These are phyloP conservation scores for Haberlea rhodopensis DNA, from an alignment of 257 asterid species.

Conservation along the genomic window DNA sequence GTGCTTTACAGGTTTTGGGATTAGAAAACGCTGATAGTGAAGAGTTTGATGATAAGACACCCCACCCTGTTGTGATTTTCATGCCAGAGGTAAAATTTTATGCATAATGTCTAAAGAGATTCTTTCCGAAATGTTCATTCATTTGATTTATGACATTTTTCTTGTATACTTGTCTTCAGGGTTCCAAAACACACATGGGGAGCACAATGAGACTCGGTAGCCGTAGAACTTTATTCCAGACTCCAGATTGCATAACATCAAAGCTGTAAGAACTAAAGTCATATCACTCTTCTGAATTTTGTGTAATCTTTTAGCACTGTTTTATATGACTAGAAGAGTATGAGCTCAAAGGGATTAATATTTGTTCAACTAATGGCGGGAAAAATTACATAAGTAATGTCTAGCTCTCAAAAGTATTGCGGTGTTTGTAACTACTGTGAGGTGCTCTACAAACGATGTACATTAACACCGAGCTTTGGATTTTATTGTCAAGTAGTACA, in stretches of 20 bases:
- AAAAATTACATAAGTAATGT: neutral
- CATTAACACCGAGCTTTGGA: neutral
- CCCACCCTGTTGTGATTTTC: conserved; percentile 77
- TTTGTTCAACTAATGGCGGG: neutral
- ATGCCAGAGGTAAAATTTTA: conserved; percentile 87
- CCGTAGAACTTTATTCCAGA: conserved; percentile 78
- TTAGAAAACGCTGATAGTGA: conserved; percentile 76
- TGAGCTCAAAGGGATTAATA: neutral
- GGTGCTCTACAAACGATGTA: neutral
- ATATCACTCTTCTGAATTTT: conserved; percentile 13
- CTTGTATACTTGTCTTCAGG: conserved; percentile 38
- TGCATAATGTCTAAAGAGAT: conserved; percentile 14
- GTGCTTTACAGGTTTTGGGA: conserved; percentile 55
- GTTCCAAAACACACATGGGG: conserved; percentile 95
- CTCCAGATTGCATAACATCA: conserved; percentile 80
- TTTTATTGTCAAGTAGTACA: neutral
- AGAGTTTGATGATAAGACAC: conserved; percentile 72
- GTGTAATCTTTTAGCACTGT: neutral
- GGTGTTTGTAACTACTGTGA: neutral
- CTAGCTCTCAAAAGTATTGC: conserved; percentile 3
- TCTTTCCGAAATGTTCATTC: conserved; percentile 16
- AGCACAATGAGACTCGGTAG: conserved; percentile 98
- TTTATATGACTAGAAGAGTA: neutral
- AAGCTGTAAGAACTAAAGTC: conserved; percentile 57
- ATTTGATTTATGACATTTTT: conserved; percentile 22